Percentiles rank a stretch among this genome's conserved stretches.
Evolutionary conservation across 2,329 filamentous ascomycete species (phyloP).

Genomic region (Calonectria leucothoes): DNA sequence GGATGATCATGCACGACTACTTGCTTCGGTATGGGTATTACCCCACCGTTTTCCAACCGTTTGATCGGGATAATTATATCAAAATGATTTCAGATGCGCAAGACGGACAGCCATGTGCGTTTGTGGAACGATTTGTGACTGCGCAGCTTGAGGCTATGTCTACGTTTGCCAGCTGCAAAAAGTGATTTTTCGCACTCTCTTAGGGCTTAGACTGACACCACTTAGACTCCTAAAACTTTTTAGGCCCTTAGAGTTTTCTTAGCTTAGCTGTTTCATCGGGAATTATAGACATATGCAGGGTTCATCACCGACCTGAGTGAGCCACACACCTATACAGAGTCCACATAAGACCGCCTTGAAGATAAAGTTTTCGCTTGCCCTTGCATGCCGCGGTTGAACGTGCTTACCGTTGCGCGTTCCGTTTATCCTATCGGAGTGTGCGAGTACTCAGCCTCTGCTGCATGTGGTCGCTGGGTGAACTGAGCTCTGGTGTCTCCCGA

Average conservation of each 20-base stretch:
- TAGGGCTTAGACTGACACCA: too few relatives aligned
- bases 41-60: not conserved
- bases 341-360: not conserved
- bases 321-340: not conserved
- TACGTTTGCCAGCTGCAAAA: not conserved
- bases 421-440: not conserved
- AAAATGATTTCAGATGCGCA: slow-evolving; percentile 3
- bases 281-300: not conserved
- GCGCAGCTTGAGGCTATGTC: not conserved
- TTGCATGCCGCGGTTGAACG: not conserved
- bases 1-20: slow-evolving; percentile 18
- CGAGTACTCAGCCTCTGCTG: not conserved
- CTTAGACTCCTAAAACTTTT: too few relatives aligned
- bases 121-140: not conserved
- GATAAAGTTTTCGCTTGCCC: not conserved
- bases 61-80: not conserved
- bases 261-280: not conserved
- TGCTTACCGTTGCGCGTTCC: not conserved
- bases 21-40: slow-evolving; percentile 9
- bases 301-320: not conserved
- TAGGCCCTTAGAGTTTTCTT: not conserved
- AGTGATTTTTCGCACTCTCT: not conserved
- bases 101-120: not conserved
- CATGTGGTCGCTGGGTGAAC: not conserved
- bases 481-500: not conserved